Percentiles rank a stretch among this genome's conserved stretches.
Evolutionary conservation across 441 rosid genomes (phyloP).

Genomic region (Brassica hybrid): DNA sequence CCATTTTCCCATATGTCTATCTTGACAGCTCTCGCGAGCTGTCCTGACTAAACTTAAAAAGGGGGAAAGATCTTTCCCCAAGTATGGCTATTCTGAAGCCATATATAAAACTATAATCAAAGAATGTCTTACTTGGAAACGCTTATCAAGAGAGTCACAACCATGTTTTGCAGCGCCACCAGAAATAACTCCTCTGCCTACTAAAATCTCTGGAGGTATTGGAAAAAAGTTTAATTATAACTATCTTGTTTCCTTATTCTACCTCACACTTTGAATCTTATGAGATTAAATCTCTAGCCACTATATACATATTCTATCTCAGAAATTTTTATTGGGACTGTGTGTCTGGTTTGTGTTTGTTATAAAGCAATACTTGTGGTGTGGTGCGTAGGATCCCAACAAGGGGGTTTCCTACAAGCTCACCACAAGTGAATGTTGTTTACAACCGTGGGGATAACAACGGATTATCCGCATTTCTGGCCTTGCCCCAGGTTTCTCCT

Average conservation of each 20-base stretch:
- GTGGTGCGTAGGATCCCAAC: background rate
- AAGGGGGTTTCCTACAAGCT: conserved; percentile 22
- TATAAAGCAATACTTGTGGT: background rate
- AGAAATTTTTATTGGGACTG: background rate
- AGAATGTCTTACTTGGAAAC: conserved; percentile 69
- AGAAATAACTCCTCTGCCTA: conserved; percentile 91
- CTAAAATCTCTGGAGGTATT: conserved; percentile 62
- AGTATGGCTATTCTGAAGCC: background rate
- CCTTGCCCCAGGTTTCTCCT: conserved; percentile 19
- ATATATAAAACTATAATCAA: conserved; percentile 20
- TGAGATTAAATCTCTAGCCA: conserved; percentile 8
- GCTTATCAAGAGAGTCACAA: conserved; percentile 76
- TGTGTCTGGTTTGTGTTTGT: conserved; percentile 8
- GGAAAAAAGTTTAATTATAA: conserved; percentile 27
- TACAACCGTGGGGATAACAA: conserved; percentile 16
- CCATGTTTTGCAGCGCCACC: conserved; percentile 93
- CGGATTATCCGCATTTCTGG: conserved; percentile 18
- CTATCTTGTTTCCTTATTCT: conserved; percentile 4
- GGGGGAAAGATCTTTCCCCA: background rate
- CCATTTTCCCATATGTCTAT: too few species aligned
- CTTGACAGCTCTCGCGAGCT: conserved; percentile 8
- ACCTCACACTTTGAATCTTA: background rate
- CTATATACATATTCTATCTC: background rate
- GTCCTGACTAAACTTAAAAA: conserved; percentile 19
- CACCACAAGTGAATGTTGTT: conserved; percentile 26